Base-by-base conservation (phyloP, 371 early-diverging fungal species). In the Parasitella parasitica region DNA sequence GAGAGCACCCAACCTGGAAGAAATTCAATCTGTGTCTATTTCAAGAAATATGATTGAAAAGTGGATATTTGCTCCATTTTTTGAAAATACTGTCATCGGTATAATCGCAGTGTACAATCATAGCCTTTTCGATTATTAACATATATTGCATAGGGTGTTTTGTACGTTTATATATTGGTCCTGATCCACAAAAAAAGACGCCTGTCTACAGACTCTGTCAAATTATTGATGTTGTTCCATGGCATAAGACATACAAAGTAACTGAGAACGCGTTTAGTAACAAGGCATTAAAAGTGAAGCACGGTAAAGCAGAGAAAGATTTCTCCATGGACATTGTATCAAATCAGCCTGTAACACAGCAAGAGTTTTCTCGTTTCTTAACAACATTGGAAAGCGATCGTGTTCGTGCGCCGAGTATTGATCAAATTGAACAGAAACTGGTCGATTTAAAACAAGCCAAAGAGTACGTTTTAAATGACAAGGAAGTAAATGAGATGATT, bases 261-360 rank as follows among this genome's bases (percentile, higher is more conserved):
- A 63, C 69, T 1, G 86, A 82, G 22, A 76, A 73, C 13, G 71
- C 82, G 0, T 70, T 69, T 54, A 85, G 88, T 43, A 87, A 90
- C 61, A 76, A 80, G 54, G 87, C 84, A 7, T 58, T 93, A 9
- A 74, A 71, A 15, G 70, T 90, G 26, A 80, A 81, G 50, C 91
- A 90, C 62, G 93, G 92, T 32, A 79, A 80, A 26, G 80, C 89
- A 4, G 84, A 86, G 51, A 84, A 81, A 43, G 77, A 67, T 9
- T 92, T 90, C 54, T 77, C 86, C 0, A 90, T 91, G 89, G 91
- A 91, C 58, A 84, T 85, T 32, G 69, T 92, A 9, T 92, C 92
- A 7, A 92, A 92, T 63, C 67, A 75, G 41, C 72, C 81, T 26
- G 71, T 91, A 22, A 88, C 86, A n/a, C 76, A 84, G 59, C 73